phyloP scores from a whole-genome alignment of 2,329 filamentous ascomycete genomes.

The Paraphaeosphaeria minitans region DNA sequence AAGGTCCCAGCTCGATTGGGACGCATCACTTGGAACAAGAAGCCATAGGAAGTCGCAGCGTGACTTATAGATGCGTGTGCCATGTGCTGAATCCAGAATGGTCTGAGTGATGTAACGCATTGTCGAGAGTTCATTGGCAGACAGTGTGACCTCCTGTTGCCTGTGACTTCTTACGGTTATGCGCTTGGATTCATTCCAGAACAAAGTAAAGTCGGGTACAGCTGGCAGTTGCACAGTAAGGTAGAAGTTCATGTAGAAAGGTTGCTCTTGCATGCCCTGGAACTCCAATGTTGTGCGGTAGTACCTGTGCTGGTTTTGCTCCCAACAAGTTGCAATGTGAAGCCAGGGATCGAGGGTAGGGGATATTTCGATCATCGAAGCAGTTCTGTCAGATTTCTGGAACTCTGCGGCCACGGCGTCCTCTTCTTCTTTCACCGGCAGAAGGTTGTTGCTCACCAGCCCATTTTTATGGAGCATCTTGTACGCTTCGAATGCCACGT shows the following conservation, averaged over 20 bases:
- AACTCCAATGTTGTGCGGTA: conserved; percentile 28
- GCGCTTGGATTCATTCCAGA: conserved; percentile 38
- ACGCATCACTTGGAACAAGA: conserved; percentile 29
- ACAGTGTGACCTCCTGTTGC: conserved; percentile 16
- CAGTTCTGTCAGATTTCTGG: conserved; percentile 29
- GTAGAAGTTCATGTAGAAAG: conserved; percentile 30
- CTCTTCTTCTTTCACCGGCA: conserved; percentile 60
- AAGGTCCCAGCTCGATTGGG: conserved; percentile 11
- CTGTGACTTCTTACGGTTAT: conserved; percentile 26
- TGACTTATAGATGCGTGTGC: conserved; percentile 25
- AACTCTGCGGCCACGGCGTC: conserved; percentile 28
- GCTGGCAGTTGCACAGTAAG: conserved; percentile 27
- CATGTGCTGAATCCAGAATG: conserved; percentile 31
- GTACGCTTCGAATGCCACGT: conserved; percentile 84
- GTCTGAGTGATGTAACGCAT: conserved; percentile 33
- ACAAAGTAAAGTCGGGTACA: conserved; percentile 26
- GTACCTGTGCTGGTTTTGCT: conserved; percentile 22
- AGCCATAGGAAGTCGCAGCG: conserved; percentile 39
- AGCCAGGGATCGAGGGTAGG: conserved; percentile 41
- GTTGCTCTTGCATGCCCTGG: conserved; percentile 13
- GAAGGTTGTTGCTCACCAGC: conserved; percentile 76
- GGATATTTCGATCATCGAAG: conserved; percentile 32
- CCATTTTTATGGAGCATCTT: conserved; percentile 69
- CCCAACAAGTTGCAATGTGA: conserved; percentile 19
- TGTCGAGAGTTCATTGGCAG: conserved; percentile 20